Base-by-base conservation (phyloP, 192 early-diverging fungal species). In the Rhizophagus sp. region DNA sequence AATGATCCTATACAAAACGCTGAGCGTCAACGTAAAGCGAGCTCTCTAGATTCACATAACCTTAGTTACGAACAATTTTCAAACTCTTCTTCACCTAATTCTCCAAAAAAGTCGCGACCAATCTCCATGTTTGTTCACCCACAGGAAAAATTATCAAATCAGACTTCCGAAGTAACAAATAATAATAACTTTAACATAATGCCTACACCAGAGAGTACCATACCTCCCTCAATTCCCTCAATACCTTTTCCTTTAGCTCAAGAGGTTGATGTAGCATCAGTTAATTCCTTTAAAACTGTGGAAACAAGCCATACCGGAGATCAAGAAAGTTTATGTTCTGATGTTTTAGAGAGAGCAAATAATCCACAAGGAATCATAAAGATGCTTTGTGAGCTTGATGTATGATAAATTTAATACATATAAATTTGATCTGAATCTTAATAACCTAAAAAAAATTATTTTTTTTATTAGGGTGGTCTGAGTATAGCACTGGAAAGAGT, bases 401-500 rank as follows among this genome's bases (percentile, higher is more conserved):
- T 84, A 85, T 52, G 78, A 3, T 30, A 6, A 68, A 62, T 19
- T 64, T 24, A 11, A 24, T 30, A 12, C 19, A 33, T 4, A 24
- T 25, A 57, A n/a, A 22, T 39, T 27, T 6, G 13, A 17, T 33
- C 47, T 73, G 1, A 47, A 78, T 44, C 27, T n/a, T 30, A 13
- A 41, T 30, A 4, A 47, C 30, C 17, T 49, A 73, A 24, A 12
- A 17, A 62, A 78, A 67, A 6, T n/a, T 75, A 12, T 71, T 44
- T 52, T 74, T 27, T 30, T 71, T 39, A 6, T 76, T 41, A 94
- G 94, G 87, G 87, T 67, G 94, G 94, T 33, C 84, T 94, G 41
- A 82, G 85, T 19, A 82, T 90, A 49, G 82, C 94, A 44, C 82
- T 94, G 30, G 91, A 93, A 62, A 88, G 90, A 70, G 89, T 93